These are phyloP conservation scores for Castanea sativa DNA, from an alignment of 306 rosid species.

Conservation along the genomic window DNA sequence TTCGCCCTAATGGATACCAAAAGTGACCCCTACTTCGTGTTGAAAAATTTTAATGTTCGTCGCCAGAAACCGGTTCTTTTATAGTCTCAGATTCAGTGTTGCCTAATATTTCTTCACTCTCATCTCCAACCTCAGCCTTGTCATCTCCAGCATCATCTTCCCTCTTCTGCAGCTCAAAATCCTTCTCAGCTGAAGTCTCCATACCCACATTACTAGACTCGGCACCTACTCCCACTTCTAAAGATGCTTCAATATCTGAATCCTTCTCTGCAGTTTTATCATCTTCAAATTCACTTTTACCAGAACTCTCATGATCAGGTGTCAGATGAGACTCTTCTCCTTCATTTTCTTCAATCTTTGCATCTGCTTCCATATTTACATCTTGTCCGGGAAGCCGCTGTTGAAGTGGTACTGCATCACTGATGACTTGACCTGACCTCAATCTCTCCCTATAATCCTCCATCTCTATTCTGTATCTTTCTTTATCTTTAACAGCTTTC, in stretches of 20 bases:
- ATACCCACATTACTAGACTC: conserved; percentile 31
- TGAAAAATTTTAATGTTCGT: not conserved
- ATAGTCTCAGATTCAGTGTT: not conserved
- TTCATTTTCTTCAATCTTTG: conserved; percentile 44
- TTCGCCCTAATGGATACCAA: not conserved
- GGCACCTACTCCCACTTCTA: conserved; percentile 20
- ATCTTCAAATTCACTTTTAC: conserved; percentile 52
- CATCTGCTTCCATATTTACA: conserved; percentile 37
- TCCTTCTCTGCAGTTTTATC: conserved; percentile 35
- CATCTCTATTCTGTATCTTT: conserved; percentile 78
- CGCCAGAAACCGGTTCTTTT: not conserved
- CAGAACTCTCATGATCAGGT: conserved; percentile 42
- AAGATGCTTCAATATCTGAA: conserved; percentile 29
- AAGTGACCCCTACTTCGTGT: conserved; percentile 1
- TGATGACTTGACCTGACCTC: conserved; percentile 53
- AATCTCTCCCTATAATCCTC: conserved; percentile 65
- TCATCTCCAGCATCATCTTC: conserved; percentile 25
- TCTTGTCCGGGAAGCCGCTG: conserved; percentile 59
- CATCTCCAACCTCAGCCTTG: conserved; percentile 8
- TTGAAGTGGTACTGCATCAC: conserved; percentile 72
- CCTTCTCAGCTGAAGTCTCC: conserved; percentile 27
- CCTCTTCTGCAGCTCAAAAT: conserved; percentile 22
- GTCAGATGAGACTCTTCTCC: conserved; percentile 37
- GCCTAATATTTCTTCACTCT: conserved; percentile 10
- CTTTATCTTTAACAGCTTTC: conserved; percentile 81